Evolutionary conservation across 2,329 filamentous ascomycete species (phyloP).

Genomic region (Aspergillus texensis): DNA sequence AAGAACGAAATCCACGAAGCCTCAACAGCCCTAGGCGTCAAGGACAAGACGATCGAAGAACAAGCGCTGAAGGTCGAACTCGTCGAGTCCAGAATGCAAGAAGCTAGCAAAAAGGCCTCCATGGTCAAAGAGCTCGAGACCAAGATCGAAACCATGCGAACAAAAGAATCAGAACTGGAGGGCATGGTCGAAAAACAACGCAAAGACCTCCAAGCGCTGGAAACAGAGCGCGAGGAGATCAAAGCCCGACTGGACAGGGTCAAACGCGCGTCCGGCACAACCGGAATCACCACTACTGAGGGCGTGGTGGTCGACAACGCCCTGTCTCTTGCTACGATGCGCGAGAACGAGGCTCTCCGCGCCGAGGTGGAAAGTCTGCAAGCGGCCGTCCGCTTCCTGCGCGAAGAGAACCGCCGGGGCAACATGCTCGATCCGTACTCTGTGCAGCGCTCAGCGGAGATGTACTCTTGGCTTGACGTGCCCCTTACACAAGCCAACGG

Average conservation of each 20-base stretch:
- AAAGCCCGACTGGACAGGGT: conserved; percentile 46
- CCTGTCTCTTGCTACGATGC: conserved; percentile 43
- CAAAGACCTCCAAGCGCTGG: conserved; percentile 39
- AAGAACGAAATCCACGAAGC: conserved; percentile 80
- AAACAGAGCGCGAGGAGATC: conserved; percentile 45
- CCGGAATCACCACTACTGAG: conserved; percentile 39
- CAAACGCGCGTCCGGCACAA: conserved; percentile 44
- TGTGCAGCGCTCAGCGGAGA: conserved; percentile 41
- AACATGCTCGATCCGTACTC: conserved; percentile 47
- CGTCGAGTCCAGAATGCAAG: conserved; percentile 82
- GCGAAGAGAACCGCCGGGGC: conserved; percentile 47
- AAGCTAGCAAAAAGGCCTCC: conserved; percentile 74
- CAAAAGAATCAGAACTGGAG: conserved; percentile 36
- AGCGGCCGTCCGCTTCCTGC: conserved; percentile 50
- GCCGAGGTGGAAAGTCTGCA: conserved; percentile 48
- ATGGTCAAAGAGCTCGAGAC: conserved; percentile 48
- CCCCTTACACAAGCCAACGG: conserved; percentile 35
- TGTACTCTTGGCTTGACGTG: conserved; percentile 48
- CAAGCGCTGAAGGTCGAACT: conserved; percentile 90
- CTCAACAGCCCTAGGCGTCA: conserved; percentile 69
- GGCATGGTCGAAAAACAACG: conserved; percentile 38
- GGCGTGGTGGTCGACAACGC: conserved; percentile 42
- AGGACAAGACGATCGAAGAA: conserved; percentile 83
- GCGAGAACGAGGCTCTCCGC: conserved; percentile 47
- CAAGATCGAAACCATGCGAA: conserved; percentile 43